phyloP scores from a whole-genome alignment of 2,329 filamentous ascomycete species.

The Colletotrichum sp. region DNA sequence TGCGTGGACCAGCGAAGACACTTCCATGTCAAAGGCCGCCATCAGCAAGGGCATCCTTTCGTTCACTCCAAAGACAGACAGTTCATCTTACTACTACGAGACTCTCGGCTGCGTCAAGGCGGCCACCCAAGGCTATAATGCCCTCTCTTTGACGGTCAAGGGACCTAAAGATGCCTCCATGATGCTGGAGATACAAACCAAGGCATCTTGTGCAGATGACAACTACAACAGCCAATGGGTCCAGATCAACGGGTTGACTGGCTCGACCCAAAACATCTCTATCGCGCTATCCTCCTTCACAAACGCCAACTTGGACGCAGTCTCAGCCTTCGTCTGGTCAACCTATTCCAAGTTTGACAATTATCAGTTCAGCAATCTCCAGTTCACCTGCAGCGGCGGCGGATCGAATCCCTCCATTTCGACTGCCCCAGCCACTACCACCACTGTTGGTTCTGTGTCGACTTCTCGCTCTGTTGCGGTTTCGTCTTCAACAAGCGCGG shows the following conservation, averaged over 20 bases:
- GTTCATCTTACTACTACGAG: constrained; percentile 60
- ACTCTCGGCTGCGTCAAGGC: constrained; percentile 53
- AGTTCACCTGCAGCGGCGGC: constrained; percentile 1
- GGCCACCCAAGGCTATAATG: constrained; percentile 50
- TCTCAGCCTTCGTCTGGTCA: constrained; percentile 15
- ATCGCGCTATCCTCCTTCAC: constrained; percentile 46
- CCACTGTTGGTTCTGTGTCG: background rate
- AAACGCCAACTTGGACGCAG: background rate
- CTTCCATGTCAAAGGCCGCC: constrained; percentile 45
- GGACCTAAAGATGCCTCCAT: constrained; percentile 21
- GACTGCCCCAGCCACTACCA: background rate
- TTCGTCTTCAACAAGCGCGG: background rate
- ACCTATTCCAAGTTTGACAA: background rate
- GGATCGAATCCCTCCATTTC: background rate
- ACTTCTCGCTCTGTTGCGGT: background rate
- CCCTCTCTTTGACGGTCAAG: constrained; percentile 33
- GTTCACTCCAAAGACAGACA: constrained; percentile 47
- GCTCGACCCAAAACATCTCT: constrained; percentile 53
- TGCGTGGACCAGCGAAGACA: constrained; percentile 51
- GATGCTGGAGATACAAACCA: constrained; percentile 33
- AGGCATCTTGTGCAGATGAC: constrained; percentile 46
- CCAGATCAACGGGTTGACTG: constrained; percentile 51
- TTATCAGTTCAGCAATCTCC: constrained; percentile 7
- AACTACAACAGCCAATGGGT: constrained; percentile 48
- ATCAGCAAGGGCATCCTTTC: constrained; percentile 47